These are phyloP conservation scores for Cupressus sempervirens DNA, from an alignment of 75 land plant genomes.

Conservation along the genomic window DNA sequence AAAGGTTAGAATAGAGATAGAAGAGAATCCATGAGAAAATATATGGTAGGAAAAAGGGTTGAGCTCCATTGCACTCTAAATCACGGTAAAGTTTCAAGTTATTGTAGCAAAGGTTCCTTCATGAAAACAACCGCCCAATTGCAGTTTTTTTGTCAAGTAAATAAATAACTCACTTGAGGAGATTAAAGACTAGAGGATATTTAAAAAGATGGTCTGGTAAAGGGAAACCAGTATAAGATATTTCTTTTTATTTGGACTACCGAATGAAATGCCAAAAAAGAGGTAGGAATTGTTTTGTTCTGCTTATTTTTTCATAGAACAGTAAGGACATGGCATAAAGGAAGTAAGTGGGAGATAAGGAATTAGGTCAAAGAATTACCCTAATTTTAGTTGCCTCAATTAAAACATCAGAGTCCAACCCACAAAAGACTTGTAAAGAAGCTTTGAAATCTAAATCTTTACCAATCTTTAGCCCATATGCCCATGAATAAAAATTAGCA, in stretches of 20 bases:
- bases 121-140: background rate
- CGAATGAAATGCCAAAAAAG: background rate
- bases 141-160: background rate
- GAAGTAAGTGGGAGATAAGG: background rate
- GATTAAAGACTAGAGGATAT: background rate
- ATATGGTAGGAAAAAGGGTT: no score
- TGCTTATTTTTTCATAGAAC: background rate
- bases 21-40: no score
- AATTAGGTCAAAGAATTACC: slow-evolving; percentile 14
- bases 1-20: no score
- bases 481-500: background rate
- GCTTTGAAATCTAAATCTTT: slow-evolving; percentile 9
- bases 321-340: background rate
- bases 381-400: slow-evolving; percentile 31
- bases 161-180: background rate
- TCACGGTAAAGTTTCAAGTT: background rate
- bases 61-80: slow-evolving; percentile 9
- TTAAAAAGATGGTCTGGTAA: background rate
- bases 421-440: slow-evolving; percentile 14
- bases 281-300: background rate
- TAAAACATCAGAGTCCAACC: slow-evolving; percentile 22
- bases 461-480: slow-evolving; percentile 16
- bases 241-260: background rate
- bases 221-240: background rate
- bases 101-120: background rate